Conservation (phyloP, 176 grass and related monocot genomes). For the Lolium rigidum region DNA sequence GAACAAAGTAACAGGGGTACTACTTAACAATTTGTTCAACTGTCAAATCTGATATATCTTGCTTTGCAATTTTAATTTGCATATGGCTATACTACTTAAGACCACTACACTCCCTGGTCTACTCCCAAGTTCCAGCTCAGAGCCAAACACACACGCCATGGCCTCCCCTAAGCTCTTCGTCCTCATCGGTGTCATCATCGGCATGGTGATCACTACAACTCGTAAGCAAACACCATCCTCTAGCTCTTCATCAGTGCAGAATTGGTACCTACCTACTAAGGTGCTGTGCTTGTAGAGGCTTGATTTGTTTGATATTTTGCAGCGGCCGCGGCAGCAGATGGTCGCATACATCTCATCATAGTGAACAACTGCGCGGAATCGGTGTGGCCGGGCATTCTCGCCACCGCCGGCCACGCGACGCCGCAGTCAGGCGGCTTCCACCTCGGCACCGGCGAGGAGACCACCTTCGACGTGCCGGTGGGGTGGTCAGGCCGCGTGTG, state of each 20-base stretch:
- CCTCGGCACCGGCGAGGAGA: constrained; percentile 64
- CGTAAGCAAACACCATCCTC: neutral
- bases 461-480: constrained; percentile 62
- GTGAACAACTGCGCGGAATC: constrained; percentile 94
- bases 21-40: neutral
- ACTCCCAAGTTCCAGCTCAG: neutral
- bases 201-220: constrained; percentile 12
- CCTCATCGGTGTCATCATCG: constrained; percentile 25
- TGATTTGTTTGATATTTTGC: neutral
- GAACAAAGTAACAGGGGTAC: neutral
- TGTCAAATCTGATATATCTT: neutral
- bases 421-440: constrained; percentile 82
- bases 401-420: constrained; percentile 61
- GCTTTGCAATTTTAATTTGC: neutral
- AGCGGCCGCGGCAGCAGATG: neutral
- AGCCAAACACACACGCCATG: constrained; percentile 1
- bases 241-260: neutral
- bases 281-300: neutral
- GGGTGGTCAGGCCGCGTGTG: constrained; percentile 88
- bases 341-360: constrained; percentile 76
- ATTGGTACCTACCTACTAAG: neutral
- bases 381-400: constrained; percentile 83
- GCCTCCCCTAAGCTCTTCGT: neutral
- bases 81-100: constrained; percentile 5
- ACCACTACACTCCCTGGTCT: neutral